These are phyloP conservation scores for Pelargonium cotyledonis DNA, from an alignment of 441 rosid genomes.

Conservation along the genomic window DNA sequence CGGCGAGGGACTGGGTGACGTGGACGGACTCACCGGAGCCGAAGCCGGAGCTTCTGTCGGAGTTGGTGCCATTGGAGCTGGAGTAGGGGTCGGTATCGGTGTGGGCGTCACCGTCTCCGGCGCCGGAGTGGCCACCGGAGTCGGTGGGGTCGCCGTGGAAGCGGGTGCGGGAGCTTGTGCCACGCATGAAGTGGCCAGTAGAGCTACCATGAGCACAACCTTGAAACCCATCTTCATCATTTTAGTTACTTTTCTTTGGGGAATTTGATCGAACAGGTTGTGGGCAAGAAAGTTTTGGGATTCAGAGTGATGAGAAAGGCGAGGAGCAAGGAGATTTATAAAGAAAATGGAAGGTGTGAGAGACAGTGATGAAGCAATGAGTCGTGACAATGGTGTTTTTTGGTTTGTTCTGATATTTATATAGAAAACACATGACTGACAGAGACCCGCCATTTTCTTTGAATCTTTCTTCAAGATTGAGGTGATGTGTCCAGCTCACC, in stretches of 20 bases:
- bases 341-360: too few species aligned
- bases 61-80: too few species aligned
- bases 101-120: too few species aligned
- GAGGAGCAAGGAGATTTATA: too few species aligned
- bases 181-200: constrained; percentile 52
- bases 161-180: constrained; percentile 64
- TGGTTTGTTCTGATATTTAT: background rate
- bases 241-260: background rate
- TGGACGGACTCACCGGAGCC: too few species aligned
- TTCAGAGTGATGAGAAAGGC: too few species aligned
- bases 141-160: constrained; percentile 32
- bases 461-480: background rate
- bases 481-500: background rate
- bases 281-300: background rate
- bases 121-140: constrained; percentile 11
- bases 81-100: too few species aligned
- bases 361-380: too few species aligned
- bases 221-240: constrained; percentile 38
- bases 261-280: background rate
- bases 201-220: constrained; percentile 42
- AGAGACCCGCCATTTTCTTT: background rate
- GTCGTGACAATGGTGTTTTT: too few species aligned
- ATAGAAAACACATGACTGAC: background rate
- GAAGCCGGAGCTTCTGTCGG: too few species aligned
- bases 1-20: too few species aligned